Conservation (phyloP, 257 asterid species). For the Plectranthus barbatus region DNA sequence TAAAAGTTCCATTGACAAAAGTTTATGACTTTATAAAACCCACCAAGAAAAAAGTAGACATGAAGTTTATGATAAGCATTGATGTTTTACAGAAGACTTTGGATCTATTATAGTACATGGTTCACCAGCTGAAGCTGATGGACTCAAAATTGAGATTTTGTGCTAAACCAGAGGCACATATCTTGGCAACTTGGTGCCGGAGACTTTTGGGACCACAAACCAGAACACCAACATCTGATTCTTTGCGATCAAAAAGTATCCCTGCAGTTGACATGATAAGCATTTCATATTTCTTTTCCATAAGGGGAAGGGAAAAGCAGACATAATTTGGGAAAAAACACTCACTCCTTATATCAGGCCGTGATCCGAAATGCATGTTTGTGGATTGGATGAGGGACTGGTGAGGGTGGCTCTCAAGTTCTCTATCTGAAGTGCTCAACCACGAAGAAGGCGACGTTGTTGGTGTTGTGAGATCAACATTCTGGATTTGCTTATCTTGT, state of each 20-base stretch:
- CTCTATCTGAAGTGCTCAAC: conserved; percentile 30
- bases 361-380: conserved; percentile 41
- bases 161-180: conserved; percentile 30
- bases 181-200: conserved; percentile 39
- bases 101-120: too few species aligned
- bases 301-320: background rate
- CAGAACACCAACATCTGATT: conserved; percentile 36
- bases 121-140: too few species aligned
- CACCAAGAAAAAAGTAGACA: too few species aligned
- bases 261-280: conserved; percentile 16
- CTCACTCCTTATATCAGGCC: conserved; percentile 63
- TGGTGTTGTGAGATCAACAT: conserved; percentile 8
- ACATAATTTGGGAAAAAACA: background rate
- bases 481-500: conserved; percentile 38
- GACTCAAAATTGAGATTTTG: too few species aligned
- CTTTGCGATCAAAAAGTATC: conserved; percentile 31
- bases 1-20: too few species aligned
- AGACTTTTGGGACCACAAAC: conserved; percentile 34
- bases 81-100: too few species aligned
- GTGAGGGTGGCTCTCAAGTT: conserved; percentile 53
- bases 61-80: too few species aligned
- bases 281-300: too few species aligned
- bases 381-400: conserved; percentile 53
- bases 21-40: too few species aligned
- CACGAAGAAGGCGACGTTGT: conserved; percentile 30